These are phyloP conservation scores for Delphinella strobiligena DNA, from an alignment of 2,329 filamentous ascomycete genomes.

Conservation along the genomic window DNA sequence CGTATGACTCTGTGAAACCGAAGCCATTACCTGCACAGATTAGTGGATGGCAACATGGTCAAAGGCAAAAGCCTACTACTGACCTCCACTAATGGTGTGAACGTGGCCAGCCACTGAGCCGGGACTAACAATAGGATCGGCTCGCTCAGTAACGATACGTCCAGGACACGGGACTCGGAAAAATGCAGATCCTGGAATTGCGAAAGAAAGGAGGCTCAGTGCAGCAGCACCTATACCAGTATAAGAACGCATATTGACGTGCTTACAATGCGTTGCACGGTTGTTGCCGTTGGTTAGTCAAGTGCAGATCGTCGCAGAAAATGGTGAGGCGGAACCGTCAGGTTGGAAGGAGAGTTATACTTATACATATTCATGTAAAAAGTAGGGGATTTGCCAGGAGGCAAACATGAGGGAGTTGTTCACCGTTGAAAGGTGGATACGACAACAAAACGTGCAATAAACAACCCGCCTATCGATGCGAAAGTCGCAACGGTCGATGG, in stretches of 20 bases:
- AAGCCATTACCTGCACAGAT: constrained; percentile 47
- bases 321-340: too few species aligned
- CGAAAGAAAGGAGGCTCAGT: constrained; percentile 18
- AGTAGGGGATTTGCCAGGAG: too few species aligned
- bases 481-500: too few species aligned
- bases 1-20: constrained; percentile 47
- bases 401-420: too few species aligned
- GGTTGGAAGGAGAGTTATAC: too few species aligned
- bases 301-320: too few species aligned
- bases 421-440: too few species aligned
- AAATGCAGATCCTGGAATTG: constrained; percentile 46
- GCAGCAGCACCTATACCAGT: constrained; percentile 7
- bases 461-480: too few species aligned
- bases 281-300: too few species aligned
- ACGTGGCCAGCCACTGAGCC: constrained; percentile 49
- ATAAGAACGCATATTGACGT: not conserved
- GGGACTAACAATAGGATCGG: constrained; percentile 57
- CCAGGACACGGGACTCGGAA: constrained; percentile 57
- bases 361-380: too few species aligned
- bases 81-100: constrained; percentile 52
- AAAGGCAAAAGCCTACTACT: not conserved
- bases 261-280: too few species aligned
- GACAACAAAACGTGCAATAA: too few species aligned
- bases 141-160: constrained; percentile 46
- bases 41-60: not conserved